Evolutionary conservation across 176 grass and related monocot species (phyloP).

Genomic region (Typha latifolia): DNA sequence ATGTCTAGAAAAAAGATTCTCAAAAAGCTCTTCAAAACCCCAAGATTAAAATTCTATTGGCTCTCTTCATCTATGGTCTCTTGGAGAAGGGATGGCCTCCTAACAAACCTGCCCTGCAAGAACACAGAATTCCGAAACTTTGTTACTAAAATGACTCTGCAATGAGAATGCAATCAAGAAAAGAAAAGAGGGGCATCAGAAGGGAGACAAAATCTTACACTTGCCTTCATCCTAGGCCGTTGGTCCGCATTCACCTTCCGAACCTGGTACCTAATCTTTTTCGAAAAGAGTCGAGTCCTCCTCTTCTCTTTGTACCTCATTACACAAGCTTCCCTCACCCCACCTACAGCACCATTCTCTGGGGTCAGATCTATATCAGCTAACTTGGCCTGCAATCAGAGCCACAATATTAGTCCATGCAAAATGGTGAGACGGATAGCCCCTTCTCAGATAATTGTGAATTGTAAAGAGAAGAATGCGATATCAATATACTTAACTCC

Average conservation of each 20-base stretch:
- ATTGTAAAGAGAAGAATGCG: too few relatives aligned
- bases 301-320: constrained; percentile 98
- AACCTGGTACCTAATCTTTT: constrained; percentile 98
- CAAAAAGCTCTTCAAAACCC: too few relatives aligned
- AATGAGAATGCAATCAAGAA: too few relatives aligned
- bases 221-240: constrained; percentile 99
- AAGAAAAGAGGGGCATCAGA: too few relatives aligned
- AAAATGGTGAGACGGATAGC: neutral
- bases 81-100: constrained; percentile 81
- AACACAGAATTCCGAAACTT: neutral
- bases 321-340: constrained; percentile 81
- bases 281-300: constrained; percentile 72
- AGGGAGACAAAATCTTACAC: constrained; percentile 53
- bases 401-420: too few relatives aligned
- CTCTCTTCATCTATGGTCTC: constrained; percentile 78
- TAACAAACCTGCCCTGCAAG: constrained; percentile 93
- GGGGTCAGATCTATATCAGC: constrained; percentile 73
- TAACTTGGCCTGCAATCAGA: constrained; percentile 47
- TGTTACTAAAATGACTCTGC: too few relatives aligned
- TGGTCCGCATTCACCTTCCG: constrained; percentile 90
- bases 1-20: too few relatives aligned
- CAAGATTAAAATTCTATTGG: constrained; percentile 11
- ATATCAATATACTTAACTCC: too few relatives aligned
- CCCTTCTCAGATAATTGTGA: too few relatives aligned
- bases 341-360: constrained; percentile 34